Conservation (phyloP, 192 early-diverging fungal genomes). For the Borealophlyctis nickersoniae region DNA sequence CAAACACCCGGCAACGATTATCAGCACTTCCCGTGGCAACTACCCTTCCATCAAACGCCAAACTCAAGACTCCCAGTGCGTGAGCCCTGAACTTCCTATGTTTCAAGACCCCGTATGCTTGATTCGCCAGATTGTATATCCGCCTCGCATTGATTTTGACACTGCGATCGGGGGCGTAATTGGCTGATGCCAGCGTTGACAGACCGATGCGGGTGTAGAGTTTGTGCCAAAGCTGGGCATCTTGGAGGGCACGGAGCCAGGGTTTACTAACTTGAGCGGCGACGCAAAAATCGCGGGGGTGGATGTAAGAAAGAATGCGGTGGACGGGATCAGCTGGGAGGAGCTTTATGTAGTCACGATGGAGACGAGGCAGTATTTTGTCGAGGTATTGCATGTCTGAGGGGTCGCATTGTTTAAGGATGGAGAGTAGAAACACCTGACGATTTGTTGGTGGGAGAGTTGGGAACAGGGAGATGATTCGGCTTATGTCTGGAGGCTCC, state of each 20-base stretch:
- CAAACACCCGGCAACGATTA: slow-evolving; percentile 16
- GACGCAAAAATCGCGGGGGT: slow-evolving; percentile 33
- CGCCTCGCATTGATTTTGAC: slow-evolving; percentile 27
- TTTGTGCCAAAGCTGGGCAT: slow-evolving; percentile 23
- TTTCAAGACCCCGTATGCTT: slow-evolving; percentile 27
- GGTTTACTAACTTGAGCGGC: slow-evolving; percentile 15
- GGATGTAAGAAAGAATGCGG: slow-evolving; percentile 23
- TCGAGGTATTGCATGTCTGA: slow-evolving; percentile 32
- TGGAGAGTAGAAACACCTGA: slow-evolving; percentile 19
- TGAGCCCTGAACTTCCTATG: slow-evolving; percentile 24
- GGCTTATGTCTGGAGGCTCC: too few relatives aligned
- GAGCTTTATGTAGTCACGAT: slow-evolving; percentile 36
- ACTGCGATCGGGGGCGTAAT: slow-evolving; percentile 7
- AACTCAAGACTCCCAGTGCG: slow-evolving; percentile 16
- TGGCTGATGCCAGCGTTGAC: slow-evolving; percentile 20
- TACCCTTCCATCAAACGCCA: slow-evolving; percentile 24
- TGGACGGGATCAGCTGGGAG: slow-evolving; percentile 22
- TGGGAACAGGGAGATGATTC: too few relatives aligned
- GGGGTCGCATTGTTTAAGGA: slow-evolving; percentile 39
- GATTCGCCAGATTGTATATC: slow-evolving; percentile 19
- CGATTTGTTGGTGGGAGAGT: slow-evolving; percentile 9
- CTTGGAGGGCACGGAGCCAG: slow-evolving; percentile 14
- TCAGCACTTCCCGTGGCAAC: slow-evolving; percentile 31
- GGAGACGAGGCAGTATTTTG: slow-evolving; percentile 21
- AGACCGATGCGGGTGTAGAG: slow-evolving; percentile 36